Evolutionary conservation across 768 basidiomycete genomes (phyloP), one percentile per base, ranked within the genome.

Genomic region (Calocera viscosa): DNA sequence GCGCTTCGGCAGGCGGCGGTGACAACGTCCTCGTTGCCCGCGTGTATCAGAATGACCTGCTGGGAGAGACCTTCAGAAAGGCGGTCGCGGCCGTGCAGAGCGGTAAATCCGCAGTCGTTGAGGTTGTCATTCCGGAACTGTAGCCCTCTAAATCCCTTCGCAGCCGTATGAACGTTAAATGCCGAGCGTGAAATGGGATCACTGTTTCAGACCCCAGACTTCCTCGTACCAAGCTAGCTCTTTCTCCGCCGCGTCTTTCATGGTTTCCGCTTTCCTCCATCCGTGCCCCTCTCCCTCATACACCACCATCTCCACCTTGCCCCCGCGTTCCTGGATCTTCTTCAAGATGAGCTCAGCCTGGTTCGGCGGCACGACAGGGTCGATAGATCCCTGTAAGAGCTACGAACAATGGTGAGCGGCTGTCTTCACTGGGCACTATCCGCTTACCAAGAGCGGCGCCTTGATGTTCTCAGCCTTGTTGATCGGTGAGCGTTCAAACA

Each of bases 251-350:
- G 84, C 80, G 49, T 80, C 78, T 65, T 80, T 79, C 69, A 86
- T 83, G 63, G 79, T 86, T 65, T 82, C 78, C 28, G 79, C 82
- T 68, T 80, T 81, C 60, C 83, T 76, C 80, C 82, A 86, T 0
- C 86, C 85, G 72, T 87, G 86, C 1, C 85, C 85, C 75, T 88
- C 86, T 22, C 86, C 86, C 16, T 81, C 76, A 72, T 86, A 87
- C 0, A 83, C 69, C 68, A 84, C 78, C 68, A 85, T 84, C 70
- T 87, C 82, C 24, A 85, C 82, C 12, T 77, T 71, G 0, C 85
- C 85, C 1, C 81, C 80, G 0, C 78, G 76, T 64, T 78, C 75
- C 65, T 78, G 75, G 69, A 88, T 82, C 66, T 75, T 80, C 16
- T 83, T 77, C 40, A 83, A 81, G 64, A 89, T 87, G 14, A 73